Evolutionary conservation across 176 grass and related monocot species (phyloP).

Genomic region (bread wheat (Triticum aestivum)): IWGSC_CS_RefSeq_v2.1 NC_057812.1:102858190-102858689

Average conservation of each 20-base stretch:
- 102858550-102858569: constrained; percentile 45
- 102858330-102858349: background rate
- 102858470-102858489: constrained; percentile 51
- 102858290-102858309: constrained; percentile 28
- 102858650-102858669: constrained; percentile 15
- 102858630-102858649: constrained; percentile 51
- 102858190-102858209: constrained; percentile 53
- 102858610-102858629: background rate
- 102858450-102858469: constrained; percentile 68
- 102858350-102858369: background rate
- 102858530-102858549: constrained; percentile 43
- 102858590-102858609: constrained; percentile 9
- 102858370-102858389: background rate
- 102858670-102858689: background rate
- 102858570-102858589: constrained; percentile 23
- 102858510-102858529: constrained; percentile 28
- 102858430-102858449: background rate
- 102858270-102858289: constrained; percentile 47
- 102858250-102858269: constrained; percentile 64
- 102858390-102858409: background rate
- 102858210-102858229: constrained; percentile 36
- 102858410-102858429: constrained; percentile 27
- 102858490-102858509: constrained; percentile 14
- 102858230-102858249: constrained; percentile 40
- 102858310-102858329: background rate